Percentiles rank a stretch among this genome's conserved stretches.
Conservation (phyloP, 208 protist species). For the Crithidia acanthocephali region DNA sequence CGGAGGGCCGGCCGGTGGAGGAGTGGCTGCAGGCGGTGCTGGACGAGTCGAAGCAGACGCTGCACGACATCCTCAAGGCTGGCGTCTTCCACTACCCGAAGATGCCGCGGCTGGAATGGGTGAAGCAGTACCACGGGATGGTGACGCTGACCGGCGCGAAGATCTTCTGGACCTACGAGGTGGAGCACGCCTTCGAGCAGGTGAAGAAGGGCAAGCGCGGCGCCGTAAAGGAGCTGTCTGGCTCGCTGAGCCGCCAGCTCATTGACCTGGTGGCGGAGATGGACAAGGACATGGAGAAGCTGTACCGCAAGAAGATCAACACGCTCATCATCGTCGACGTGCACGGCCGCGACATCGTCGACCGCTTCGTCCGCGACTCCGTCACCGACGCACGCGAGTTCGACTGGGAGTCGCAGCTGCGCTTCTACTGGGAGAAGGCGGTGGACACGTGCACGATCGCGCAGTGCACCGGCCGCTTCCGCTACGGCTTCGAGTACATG, state of each 20-base stretch:
- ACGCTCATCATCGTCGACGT: conserved; percentile 99
- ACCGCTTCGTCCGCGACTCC: conserved; percentile 98
- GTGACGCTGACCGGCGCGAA: conserved; percentile 96
- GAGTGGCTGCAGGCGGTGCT: conserved; percentile 98
- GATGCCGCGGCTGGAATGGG: conserved; percentile 94
- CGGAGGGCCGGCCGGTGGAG: conserved; percentile 95
- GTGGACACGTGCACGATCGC: conserved; percentile 96
- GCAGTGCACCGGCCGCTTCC: conserved; percentile 97
- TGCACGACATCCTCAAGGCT: conserved; percentile 97
- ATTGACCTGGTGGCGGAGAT: conserved; percentile 97
- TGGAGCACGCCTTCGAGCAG: conserved; percentile 96
- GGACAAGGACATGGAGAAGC: conserved; percentile 92
- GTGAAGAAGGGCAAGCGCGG: conserved; percentile 95
- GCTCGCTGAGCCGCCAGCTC: conserved; percentile 94
- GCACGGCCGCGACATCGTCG: conserved; percentile 99
- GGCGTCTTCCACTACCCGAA: conserved; percentile 98
- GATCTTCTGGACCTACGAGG: conserved; percentile 99
- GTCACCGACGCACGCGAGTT: conserved; percentile 98
- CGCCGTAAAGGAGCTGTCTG: conserved; percentile 96
- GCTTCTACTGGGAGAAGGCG: conserved; percentile 98
- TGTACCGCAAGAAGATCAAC: conserved; percentile 98
- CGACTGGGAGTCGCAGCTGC: conserved; percentile 99
- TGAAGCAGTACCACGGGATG: conserved; percentile 97
- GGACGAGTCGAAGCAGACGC: conserved; percentile 94
- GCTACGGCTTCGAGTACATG: conserved; percentile 99